phyloP scores from a whole-genome alignment of 2,329 filamentous ascomycete genomes.

The Alternaria viburni region DNA sequence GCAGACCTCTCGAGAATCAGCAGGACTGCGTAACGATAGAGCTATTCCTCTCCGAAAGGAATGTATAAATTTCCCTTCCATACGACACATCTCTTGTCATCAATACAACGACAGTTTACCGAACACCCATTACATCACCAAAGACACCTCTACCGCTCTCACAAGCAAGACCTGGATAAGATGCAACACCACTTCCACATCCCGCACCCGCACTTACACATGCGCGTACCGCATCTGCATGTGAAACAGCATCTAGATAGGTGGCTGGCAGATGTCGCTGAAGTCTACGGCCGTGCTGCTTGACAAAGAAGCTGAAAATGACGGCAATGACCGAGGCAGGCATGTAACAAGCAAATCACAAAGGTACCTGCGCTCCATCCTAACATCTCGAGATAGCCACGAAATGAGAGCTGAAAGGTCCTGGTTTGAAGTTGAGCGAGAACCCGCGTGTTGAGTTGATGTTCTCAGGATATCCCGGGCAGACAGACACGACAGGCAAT shows the following conservation, averaged over 20 bases:
- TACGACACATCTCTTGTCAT: background rate
- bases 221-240: background rate
- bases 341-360: background rate
- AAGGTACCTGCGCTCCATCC: background rate
- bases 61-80: background rate
- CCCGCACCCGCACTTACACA: background rate
- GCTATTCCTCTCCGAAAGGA: background rate
- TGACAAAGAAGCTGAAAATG: background rate
- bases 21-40: background rate
- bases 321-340: background rate
- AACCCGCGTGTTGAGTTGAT: background rate
- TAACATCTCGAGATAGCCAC: background rate
- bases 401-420: background rate
- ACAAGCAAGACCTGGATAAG: background rate
- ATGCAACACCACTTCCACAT: background rate
- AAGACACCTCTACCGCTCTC: background rate
- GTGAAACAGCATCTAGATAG: constrained; percentile 4
- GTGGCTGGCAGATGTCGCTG: constrained; percentile 10
- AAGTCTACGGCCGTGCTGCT: constrained; percentile 4
- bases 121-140: background rate
- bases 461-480: background rate
- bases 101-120: background rate
- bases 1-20: background rate
- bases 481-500: background rate
- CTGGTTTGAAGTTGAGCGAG: background rate